Evolutionary conservation across 177 flowering plant species (phyloP), one percentile per base, ranked within the genome.

Genomic region (Vitis hybrid): DNA sequence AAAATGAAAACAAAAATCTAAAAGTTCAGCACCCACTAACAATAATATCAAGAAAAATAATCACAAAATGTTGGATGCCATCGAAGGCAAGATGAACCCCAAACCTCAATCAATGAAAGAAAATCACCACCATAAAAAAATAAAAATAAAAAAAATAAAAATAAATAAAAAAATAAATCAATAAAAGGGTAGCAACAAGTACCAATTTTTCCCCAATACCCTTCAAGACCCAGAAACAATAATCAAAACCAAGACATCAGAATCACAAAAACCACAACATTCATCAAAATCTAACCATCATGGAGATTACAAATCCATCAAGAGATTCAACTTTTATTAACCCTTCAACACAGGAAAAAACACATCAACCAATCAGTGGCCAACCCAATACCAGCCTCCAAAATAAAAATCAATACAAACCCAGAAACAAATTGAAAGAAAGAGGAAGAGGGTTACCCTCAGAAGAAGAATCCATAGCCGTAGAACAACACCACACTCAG

Each of bases 381-480:
- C 59, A 53, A 13, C 27, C 50, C 10, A 72, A 59, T 62, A 68
- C 46, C 21, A 30, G 67, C 56, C 51, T 60, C 55, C 70, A 66
- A 67, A 61, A 60, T 24, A 61, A 62, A 46, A 66, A 53, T 15
- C 35, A 70, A 58, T 32, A 27, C 58, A 69, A 69, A 11, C 17
- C 51, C 59, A 62, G 21, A 64, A 68, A 68, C 30, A 60, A 24
- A 13, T 46, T 46, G 3, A 10, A 9, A 69, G 24, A 60, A 35
- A 61, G 35, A 73, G 17, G 35, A 63, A 70, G 50, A 64, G 53
- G 30, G 58, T 66, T 80, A 88, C 94, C 90, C 60, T 83, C 86
- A 62, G 76, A 76, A 72, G 88, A 74, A 67, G 88, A 80, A 77
- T 84, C 91, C 88, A 84, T 84, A 14, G 75, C 54, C 54, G 58